Evolutionary conservation across 164 flowering plant species (phyloP).

Genomic region (Stephania cephalantha): DNA sequence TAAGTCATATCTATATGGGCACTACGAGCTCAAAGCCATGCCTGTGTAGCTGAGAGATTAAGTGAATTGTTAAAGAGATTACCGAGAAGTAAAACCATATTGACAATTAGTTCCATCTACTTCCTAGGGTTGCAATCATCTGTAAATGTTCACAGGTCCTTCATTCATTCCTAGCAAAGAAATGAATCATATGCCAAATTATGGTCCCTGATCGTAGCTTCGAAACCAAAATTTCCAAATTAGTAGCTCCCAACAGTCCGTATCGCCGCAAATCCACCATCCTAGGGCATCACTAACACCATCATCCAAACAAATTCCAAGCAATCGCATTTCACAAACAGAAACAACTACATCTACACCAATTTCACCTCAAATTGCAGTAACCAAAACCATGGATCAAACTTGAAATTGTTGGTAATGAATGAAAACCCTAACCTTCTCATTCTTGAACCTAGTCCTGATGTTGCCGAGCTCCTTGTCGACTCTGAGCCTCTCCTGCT

Average conservation of each 20-base stretch:
- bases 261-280: not conserved
- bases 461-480: slow-evolving; percentile 94
- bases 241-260: not conserved
- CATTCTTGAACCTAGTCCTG: slow-evolving; percentile 80
- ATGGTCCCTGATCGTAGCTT: not conserved
- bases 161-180: too few relatives aligned
- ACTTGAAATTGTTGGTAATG: not conserved
- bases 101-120: too few relatives aligned
- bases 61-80: too few relatives aligned
- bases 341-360: not conserved
- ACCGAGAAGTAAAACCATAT: too few relatives aligned
- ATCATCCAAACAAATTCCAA: not conserved
- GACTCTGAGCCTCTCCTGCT: slow-evolving; percentile 74
- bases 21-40: too few relatives aligned
- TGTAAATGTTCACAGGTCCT: too few relatives aligned
- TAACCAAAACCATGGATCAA: not conserved
- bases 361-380: not conserved
- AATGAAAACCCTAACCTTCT: slow-evolving; percentile 53
- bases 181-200: not conserved
- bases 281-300: not conserved
- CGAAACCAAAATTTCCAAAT: not conserved
- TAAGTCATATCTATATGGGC: too few relatives aligned
- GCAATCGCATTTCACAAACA: too few relatives aligned
- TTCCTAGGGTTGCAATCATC: not conserved
- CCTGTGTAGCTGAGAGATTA: too few relatives aligned